Base-by-base conservation (phyloP, 2,329 filamentous ascomycete genomes). In the Harringtonia aguacate region DNA sequence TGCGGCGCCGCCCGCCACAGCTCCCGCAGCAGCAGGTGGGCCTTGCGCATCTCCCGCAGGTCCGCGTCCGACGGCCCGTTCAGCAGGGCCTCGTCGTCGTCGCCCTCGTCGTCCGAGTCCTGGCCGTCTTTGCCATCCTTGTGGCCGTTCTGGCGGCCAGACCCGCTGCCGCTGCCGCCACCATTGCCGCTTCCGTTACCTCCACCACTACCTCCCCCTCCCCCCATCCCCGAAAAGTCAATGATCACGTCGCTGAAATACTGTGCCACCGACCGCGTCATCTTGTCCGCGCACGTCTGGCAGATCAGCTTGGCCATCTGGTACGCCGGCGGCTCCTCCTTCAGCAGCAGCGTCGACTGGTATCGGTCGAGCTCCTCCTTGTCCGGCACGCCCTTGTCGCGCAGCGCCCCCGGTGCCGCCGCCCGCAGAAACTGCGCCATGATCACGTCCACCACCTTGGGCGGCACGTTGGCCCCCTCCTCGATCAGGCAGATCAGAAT, bases 201-300 rank as follows among this genome's bases (percentile, higher is more conserved):
- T 24, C 22, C 35, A 21, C 13, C 35, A 17, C 30, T 13, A 7
- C 30, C n/a, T 7, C 37, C 17, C 27, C 22, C 31, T 20, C 8
- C 73, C 47, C 73, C 75, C 44, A 72, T 68, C 5, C 75, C 76
- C 31, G 81, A 88, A 4, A 88, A 85, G 57, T 95, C 88, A 49
- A 97, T 80, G 46, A 98, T 94, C 41, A 97, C 88, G 45, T 94
- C 88, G 62, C 88, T 94, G 61, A 98, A 98, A 61, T 97, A 98
- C 57, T 94, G 88, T 52, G 87, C 90, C 45, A 97, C 83, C 53
- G 94, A 87, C 49, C 88, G 83, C 1, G 87, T 83, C 90, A 98
- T 95, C 63, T 94, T 94, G 53, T 95, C 90, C 1, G 86, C 79
- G 53, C 82, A 94, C 17, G 77, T 77, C 55, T 88, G 92, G 67